Percentiles rank a stretch among this genome's conserved stretches.
phyloP scores from a whole-genome alignment of 139 green algal genomes.

The Chlorella sp. region DNA sequence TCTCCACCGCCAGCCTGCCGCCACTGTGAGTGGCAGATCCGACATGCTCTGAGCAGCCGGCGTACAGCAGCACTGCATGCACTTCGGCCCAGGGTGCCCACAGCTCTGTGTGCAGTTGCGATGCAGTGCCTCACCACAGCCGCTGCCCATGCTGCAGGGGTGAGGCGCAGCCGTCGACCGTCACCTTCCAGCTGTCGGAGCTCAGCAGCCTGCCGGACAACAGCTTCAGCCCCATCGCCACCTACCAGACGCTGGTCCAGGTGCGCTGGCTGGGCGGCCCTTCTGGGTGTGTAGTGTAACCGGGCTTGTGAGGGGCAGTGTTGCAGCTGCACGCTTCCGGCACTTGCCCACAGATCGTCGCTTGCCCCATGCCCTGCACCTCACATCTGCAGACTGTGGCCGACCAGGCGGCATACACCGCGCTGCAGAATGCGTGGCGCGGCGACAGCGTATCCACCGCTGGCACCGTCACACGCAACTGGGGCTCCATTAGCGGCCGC shows the following conservation, averaged over 20 bases:
- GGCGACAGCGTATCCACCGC: background rate
- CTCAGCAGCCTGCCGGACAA: background rate
- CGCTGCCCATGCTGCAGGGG: background rate
- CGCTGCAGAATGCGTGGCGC: background rate
- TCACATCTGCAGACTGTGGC: background rate
- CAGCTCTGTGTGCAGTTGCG: too few relatives aligned
- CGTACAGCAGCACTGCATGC: too few relatives aligned
- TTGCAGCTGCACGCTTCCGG: too few relatives aligned
- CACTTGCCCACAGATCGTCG: too few relatives aligned
- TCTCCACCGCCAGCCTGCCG: conserved; percentile 3
- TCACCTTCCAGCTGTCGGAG: conserved; percentile 29
- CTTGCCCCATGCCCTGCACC: background rate
- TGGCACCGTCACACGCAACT: background rate
- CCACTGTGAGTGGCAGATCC: background rate
- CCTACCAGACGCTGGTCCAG: conserved; percentile 24
- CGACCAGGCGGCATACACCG: background rate
- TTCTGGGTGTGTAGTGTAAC: too few relatives aligned
- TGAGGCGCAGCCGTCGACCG: background rate
- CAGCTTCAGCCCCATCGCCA: background rate
- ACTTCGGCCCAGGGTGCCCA: too few relatives aligned
- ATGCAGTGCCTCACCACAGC: too few relatives aligned
- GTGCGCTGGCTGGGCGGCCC: background rate
- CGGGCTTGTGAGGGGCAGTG: too few relatives aligned
- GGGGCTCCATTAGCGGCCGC: background rate
- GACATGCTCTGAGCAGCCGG: too few relatives aligned